Conservation (phyloP, 1,284 basidiomycete genomes). For the Leccinum solheimii region DNA sequence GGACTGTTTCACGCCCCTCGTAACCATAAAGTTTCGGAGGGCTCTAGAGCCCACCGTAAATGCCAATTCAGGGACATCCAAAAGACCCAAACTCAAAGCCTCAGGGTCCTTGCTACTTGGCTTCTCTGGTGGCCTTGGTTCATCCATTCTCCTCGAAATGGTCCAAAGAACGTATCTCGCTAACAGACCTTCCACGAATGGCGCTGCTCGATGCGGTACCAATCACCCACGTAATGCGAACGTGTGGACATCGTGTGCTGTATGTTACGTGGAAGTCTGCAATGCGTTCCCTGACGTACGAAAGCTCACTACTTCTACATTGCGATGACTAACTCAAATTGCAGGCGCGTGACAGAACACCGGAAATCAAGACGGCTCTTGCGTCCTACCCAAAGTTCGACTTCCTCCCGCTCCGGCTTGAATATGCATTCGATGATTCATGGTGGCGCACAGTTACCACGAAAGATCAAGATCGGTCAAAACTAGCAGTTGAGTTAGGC, state of each 20-base stretch:
- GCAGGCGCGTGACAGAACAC: conserved; percentile 57
- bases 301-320: conserved; percentile 13
- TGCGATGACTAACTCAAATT: conserved; percentile 17
- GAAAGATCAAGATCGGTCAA: conserved; percentile 20
- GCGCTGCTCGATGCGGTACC: conserved; percentile 50
- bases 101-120: conserved; percentile 65
- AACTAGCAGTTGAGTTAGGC: conserved; percentile 46
- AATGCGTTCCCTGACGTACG: conserved; percentile 61
- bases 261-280: conserved; percentile 72
- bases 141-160: conserved; percentile 70
- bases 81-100: conserved; percentile 59
- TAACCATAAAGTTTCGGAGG: conserved; percentile 64
- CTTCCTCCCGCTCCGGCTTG: conserved; percentile 61
- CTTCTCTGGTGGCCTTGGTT: conserved; percentile 74
- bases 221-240: conserved; percentile 63
- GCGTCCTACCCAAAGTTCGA: conserved; percentile 50
- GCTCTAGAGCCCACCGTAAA: conserved; percentile 67
- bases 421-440: conserved; percentile 67
- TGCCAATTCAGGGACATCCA: conserved; percentile 35
- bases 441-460: conserved; percentile 62
- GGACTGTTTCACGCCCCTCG: conserved; percentile 64
- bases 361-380: conserved; percentile 50
- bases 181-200: conserved; percentile 28
- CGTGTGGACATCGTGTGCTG: conserved; percentile 61
- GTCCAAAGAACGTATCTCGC: conserved; percentile 62